Evolutionary conservation across 2,329 filamentous ascomycete species (phyloP), one percentile per base, ranked within the genome.

Genomic region (Fusarium graminum): DNA sequence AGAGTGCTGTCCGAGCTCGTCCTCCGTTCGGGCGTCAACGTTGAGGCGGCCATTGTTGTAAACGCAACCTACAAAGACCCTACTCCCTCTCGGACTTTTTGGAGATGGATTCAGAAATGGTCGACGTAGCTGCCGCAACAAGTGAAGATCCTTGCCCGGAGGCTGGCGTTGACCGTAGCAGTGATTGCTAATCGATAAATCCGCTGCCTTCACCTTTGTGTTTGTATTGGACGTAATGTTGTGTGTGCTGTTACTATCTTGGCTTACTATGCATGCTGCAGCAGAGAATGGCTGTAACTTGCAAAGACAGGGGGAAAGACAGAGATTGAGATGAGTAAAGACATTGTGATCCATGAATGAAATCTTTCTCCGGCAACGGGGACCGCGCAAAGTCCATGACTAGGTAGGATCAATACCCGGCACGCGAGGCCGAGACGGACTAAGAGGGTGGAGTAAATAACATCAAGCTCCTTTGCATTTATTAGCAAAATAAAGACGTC

Each of bases 1-100:
- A 75, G 62, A 8, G 74, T 76, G 14, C 59, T 67, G 30, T 75
- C 73, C 11, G 75, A 75, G 64, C 72, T 74, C 43, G 70, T 61
- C 26, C 67, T 67, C 61, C 57, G 59, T n/a, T 68, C 64, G 10
- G 71, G 51, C 32, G 57, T 53, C 38, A 56, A 26, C 22, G 54
- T 36, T 34, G 52, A 60, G 16, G 57, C 26, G 9, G 59, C 41
- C 70, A 72, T 70, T 50, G 34, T 64, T 45, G 41, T 39, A 5
- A n/a, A 51, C 17, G 40, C 32, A 26, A 16, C 34, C 34, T 10
- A 26, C 19, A 41, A 6, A 30, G 10, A 10, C n/a, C 40, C 22
- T 43, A 42, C 14, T 42, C 41, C 61, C 25, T 11, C 38, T 41
- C 45, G 17, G 28, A 16, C 26, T 40, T 7, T 40, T 39, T 58